These are phyloP conservation scores for Epithele typhae DNA, from an alignment of 768 basidiomycete species.

Conservation along the genomic window DNA sequence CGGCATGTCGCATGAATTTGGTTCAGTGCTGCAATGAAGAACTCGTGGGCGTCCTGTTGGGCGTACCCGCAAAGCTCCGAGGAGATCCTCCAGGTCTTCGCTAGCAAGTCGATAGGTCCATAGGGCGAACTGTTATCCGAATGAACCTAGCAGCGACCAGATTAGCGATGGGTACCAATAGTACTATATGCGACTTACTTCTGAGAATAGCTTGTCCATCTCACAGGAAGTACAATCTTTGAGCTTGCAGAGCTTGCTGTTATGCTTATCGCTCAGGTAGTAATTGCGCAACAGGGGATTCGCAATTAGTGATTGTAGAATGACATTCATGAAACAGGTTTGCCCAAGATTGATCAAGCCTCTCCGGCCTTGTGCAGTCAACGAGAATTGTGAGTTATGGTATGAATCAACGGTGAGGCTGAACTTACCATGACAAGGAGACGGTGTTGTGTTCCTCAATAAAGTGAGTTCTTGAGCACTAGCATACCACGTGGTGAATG, in stretches of 20 bases:
- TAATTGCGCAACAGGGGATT: slow-evolving; percentile 88
- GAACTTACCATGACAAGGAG: slow-evolving; percentile 71
- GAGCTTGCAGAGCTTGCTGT: slow-evolving; percentile 60
- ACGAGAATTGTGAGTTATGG: not conserved
- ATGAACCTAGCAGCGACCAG: slow-evolving; percentile 31
- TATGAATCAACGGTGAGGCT: not conserved
- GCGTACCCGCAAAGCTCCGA: slow-evolving; percentile 86
- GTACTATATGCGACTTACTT: slow-evolving; percentile 38
- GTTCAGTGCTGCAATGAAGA: slow-evolving; percentile 79
- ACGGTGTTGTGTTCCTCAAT: slow-evolving; percentile 44
- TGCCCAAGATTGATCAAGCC: slow-evolving; percentile 87
- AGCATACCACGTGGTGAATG: slow-evolving; percentile 48
- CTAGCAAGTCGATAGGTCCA: slow-evolving; percentile 80
- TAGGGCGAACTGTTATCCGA: slow-evolving; percentile 53
- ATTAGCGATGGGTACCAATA: not conserved
- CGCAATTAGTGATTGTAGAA: slow-evolving; percentile 84
- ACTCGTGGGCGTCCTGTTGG: slow-evolving; percentile 93
- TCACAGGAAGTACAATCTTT: slow-evolving; percentile 87
- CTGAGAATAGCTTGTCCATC: slow-evolving; percentile 83
- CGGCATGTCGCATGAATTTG: slow-evolving; percentile 80
- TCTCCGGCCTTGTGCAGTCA: slow-evolving; percentile 52
- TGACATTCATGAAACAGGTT: slow-evolving; percentile 92
- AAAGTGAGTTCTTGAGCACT: slow-evolving; percentile 35
- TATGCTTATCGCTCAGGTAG: slow-evolving; percentile 90
- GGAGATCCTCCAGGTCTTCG: slow-evolving; percentile 76